phyloP scores from a whole-genome alignment of 352 stramenopile genomes.

The Phytophthora citrophthora region DNA sequence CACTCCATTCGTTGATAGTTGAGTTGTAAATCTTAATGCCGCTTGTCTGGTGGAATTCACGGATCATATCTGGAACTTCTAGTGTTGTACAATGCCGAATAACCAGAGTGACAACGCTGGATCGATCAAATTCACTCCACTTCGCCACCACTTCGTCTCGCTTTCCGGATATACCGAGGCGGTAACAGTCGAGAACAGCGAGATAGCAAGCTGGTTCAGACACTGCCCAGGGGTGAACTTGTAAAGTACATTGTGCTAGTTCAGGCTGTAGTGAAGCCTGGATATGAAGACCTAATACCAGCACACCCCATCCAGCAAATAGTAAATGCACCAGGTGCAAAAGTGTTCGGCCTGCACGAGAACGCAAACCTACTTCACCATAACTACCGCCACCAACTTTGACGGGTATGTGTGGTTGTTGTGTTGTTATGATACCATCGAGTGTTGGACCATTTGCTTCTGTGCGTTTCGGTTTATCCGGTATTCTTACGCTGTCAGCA shows the following conservation, averaged over 20 bases:
- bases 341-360: neutral
- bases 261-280: conserved; percentile 21
- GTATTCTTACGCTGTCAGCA: too few relatives aligned
- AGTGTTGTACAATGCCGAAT: conserved; percentile 40
- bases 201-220: conserved; percentile 36
- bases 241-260: conserved; percentile 24
- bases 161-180: conserved; percentile 18
- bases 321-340: neutral
- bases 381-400: neutral
- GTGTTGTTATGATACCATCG: too few relatives aligned
- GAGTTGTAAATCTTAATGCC: conserved; percentile 39
- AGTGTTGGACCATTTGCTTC: too few relatives aligned
- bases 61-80: conserved; percentile 28
- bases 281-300: conserved; percentile 12
- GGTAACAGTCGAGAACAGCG: conserved; percentile 39
- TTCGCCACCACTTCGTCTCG: conserved; percentile 18
- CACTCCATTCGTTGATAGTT: conserved; percentile 35
- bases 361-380: neutral
- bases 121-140: conserved; percentile 23
- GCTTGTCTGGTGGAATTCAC: conserved; percentile 19
- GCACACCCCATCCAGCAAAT: conserved; percentile 9
- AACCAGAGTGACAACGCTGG: conserved; percentile 33
- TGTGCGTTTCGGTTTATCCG: too few relatives aligned
- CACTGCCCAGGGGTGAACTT: conserved; percentile 39
- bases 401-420: neutral